Evolutionary conservation across 139 green algal species (phyloP), one percentile per base, ranked within the genome.

Genomic region (Parachlorella kessleri): DNA sequence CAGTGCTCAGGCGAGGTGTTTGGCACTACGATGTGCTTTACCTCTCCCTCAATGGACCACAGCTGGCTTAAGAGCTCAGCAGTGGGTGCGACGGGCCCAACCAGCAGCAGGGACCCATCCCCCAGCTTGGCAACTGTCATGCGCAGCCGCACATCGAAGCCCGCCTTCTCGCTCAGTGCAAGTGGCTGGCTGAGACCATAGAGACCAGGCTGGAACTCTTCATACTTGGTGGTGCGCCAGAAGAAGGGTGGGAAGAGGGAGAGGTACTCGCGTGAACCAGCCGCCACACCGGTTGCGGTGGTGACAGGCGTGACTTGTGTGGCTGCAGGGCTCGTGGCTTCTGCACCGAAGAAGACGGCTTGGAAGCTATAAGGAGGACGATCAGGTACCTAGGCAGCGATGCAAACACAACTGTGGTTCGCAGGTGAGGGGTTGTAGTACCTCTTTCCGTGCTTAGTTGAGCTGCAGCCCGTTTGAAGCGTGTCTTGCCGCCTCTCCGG

Each of bases 1-100:
- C 82, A 86, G 68, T 86, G 82, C 71, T 86, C 82, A 10, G 82
- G 82, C 28, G 37, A 77, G 37, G 70, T 67, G 41, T 73, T 81
- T 32, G 82, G 82, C 59, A 86, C 35, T 24, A 86, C 40, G 4
- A 86, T 81, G 71, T 86, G 82, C 26, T 10, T 35, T 18, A 86
- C 82, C 4, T 30, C 9, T 3, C 76, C 71, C 2, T 70, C 82
- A 23, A 86, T 66, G 2, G 24, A 6, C 0, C 53, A 33, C 59
- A 86, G 64, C 65, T 66, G 33, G 3, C 30, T 4, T n/a, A 86
- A 36, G 35, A 79, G 14, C 48, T 86, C 79, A 3, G 2, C 28
- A 0, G 82, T 86, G 14, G 82, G 82, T 3, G 82, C 82, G 6
- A 86, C 21, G 3, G 82, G 75, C 10, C 39, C 53, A 36, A 73